A percentile compares a stretch with the other conserved stretches of the same genome.
phyloP scores from a whole-genome alignment of 202 grass and related monocot genomes.

The Dendrocalamus latiflorus region DNA sequence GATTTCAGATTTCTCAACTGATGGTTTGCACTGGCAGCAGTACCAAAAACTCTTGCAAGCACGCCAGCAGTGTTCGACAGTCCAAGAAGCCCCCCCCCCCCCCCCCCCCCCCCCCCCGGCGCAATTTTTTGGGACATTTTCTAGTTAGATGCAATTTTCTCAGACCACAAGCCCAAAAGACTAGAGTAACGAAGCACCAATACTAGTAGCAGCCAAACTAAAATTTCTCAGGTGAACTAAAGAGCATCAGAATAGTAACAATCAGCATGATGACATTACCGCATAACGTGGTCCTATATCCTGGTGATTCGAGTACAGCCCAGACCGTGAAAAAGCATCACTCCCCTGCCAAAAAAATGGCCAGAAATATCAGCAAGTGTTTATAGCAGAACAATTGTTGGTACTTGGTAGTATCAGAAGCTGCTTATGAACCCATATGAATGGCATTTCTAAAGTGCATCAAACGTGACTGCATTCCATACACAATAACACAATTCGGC shows the following conservation, averaged over 20 bases:
- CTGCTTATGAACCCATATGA: too few relatives aligned
- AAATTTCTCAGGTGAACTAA: not conserved
- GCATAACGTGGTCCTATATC: conserved; percentile 83
- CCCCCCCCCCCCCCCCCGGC: too few relatives aligned
- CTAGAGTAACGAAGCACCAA: not conserved
- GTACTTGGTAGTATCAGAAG: too few relatives aligned
- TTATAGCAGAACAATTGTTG: not conserved
- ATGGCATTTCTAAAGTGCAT: too few relatives aligned
- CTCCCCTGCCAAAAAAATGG: conserved; percentile 58
- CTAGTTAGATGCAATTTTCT: conserved; percentile 14
- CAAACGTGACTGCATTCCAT: too few relatives aligned
- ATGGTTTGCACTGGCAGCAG: too few relatives aligned
- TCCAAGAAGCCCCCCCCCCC: conserved; percentile 84
- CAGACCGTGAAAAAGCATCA: conserved; percentile 95
- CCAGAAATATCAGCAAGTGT: not conserved
- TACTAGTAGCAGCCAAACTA: not conserved
- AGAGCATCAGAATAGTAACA: conserved; percentile 8
- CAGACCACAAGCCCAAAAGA: not conserved
- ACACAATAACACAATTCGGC: too few relatives aligned
- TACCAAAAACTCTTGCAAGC: too few relatives aligned
- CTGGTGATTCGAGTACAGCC: conserved; percentile 35
- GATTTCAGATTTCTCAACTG: too few relatives aligned
- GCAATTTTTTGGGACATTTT: not conserved
- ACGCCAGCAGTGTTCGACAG: conserved; percentile 86
- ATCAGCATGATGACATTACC: conserved; percentile 38